Base-by-base conservation (phyloP, 192 early-diverging fungal genomes). In the Podila minutissima region DNA sequence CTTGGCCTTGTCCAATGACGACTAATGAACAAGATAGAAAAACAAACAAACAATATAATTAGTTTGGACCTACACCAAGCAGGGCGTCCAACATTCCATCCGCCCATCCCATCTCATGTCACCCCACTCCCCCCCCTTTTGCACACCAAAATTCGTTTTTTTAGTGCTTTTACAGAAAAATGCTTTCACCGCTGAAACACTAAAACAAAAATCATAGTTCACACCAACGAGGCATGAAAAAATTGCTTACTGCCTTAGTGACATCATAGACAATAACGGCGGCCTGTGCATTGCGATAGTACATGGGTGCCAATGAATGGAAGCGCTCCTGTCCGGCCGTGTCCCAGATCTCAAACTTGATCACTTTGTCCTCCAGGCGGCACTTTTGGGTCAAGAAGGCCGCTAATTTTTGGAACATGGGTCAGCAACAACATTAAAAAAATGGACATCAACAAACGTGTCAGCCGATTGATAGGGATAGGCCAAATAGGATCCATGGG, bases 301-400 rank as follows among this genome's bases (percentile, higher is more conserved):
- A 99, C 96, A 98, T 93, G 38, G 97, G 96, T 31, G 95, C 95
- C 62, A 96, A 89, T 58, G 95, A 98, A 71, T 97, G 96, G 86
- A 98, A 99, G 57, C 98, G 86, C 83, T 99, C 98, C 86, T 99
- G 97, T 35, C 97, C 97, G 48, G 97, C 97, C n/a, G 94, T 95
- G 69, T 95, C 94, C 94, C 94, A 95, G 58, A 94, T 93, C 75
- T 94, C 91, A 59, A 95, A 93, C 85, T 95, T 96, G 69, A 96
- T 88, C 33, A 91, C 85, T 59, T 90, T 88, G 70, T 95, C 96
- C 48, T 97, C 95, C 62, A 98, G 83, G 51, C 93, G 91, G 68
- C 96, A 97, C 83, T 97, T 97, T 85, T 97, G 96, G 32, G 97
- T 97, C 74, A 94, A 87, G 66, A 94, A 95, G 11, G 94, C 94